Conservation (phyloP, 345 rosid species). For the Lepidium didymum region DNA sequence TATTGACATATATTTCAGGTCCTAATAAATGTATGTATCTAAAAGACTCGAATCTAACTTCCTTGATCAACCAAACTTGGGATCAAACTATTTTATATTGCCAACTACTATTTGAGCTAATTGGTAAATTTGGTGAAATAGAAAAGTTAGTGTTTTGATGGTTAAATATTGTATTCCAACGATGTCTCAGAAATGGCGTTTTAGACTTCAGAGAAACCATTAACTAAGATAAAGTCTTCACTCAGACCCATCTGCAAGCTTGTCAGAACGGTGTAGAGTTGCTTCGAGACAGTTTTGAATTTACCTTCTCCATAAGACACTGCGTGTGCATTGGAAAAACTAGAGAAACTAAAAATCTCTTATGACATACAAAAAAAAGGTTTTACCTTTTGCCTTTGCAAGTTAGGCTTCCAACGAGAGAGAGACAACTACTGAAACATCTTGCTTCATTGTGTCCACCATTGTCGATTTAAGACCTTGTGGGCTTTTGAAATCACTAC, state of each 20-base stretch:
- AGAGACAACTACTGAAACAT: slow-evolving; percentile 27
- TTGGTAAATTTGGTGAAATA: too few relatives aligned
- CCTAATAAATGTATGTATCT: too few relatives aligned
- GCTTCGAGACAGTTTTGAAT: slow-evolving; percentile 56
- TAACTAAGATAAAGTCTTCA: too few relatives aligned
- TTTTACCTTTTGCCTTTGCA: slow-evolving; percentile 45
- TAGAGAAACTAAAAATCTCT: neutral
- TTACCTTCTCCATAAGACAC: slow-evolving; percentile 55
- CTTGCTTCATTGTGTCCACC: slow-evolving; percentile 27
- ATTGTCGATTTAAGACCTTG: slow-evolving; percentile 31
- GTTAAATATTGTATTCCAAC: neutral
- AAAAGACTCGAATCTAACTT: too few relatives aligned
- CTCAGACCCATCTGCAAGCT: slow-evolving; percentile 84
- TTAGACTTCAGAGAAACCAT: neutral
- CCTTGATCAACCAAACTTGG: too few relatives aligned
- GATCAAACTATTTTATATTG: too few relatives aligned
- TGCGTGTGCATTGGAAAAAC: slow-evolving; percentile 1
- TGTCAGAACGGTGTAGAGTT: slow-evolving; percentile 62
- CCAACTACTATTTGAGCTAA: too few relatives aligned
- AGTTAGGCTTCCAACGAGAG: too few relatives aligned
- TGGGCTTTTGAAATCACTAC: slow-evolving; percentile 40
- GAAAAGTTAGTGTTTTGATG: too few relatives aligned
- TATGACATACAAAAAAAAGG: neutral
- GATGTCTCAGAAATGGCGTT: neutral
- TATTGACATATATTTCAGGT: too few relatives aligned